phyloP scores from a whole-genome alignment of 169 alveolate species.

The Cryptosporidium sp. region DNA sequence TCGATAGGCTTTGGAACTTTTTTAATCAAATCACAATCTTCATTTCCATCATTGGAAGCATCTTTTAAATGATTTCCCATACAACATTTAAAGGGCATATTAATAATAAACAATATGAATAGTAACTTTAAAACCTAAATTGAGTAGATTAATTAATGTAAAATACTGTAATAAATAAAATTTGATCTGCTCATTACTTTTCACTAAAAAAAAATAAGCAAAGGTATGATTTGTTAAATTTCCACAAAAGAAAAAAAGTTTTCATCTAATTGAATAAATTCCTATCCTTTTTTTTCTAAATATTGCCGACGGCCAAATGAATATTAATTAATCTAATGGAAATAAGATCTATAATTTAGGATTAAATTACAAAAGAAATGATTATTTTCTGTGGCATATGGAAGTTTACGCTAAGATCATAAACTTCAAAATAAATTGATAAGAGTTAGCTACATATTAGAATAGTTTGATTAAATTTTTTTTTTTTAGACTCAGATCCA shows the following conservation, averaged over 20 bases:
- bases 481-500: background rate
- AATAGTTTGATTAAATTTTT: no score
- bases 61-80: slow-evolving; percentile 15
- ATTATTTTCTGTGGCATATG: background rate
- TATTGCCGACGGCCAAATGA: background rate
- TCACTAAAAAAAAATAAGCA: background rate
- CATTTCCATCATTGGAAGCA: background rate
- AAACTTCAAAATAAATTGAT: no score
- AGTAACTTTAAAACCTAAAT: slow-evolving; percentile 28
- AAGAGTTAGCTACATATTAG: background rate
- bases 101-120: background rate
- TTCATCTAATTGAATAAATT: background rate
- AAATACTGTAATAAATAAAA: background rate
- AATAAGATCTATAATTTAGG: background rate
- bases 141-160: background rate
- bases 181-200: background rate
- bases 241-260: background rate
- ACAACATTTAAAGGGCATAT: slow-evolving; percentile 69
- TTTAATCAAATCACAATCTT: background rate
- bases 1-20: slow-evolving; percentile 21
- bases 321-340: background rate
- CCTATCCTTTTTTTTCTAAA: background rate
- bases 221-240: background rate
- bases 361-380: background rate
- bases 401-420: background rate